These are phyloP conservation scores for Eucalyptus pauciflora DNA, from an alignment of 345 rosid genomes.

Conservation along the genomic window DNA sequence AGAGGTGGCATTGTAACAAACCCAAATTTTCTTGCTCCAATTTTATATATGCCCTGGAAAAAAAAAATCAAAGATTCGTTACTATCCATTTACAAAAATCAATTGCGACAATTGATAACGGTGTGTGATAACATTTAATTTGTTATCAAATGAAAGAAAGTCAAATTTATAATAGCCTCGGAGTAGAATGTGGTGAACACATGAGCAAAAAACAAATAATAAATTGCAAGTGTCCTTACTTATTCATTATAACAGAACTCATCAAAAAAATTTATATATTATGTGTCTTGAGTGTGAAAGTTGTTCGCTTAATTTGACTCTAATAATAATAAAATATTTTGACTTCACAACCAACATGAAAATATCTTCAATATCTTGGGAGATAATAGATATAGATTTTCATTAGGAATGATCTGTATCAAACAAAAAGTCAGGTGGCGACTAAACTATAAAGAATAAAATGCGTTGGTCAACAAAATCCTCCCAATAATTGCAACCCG, in stretches of 20 bases:
- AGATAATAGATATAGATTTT: background rate
- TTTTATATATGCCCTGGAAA: background rate
- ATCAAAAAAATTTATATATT: no score
- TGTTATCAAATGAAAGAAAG: no score
- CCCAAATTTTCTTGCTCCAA: background rate
- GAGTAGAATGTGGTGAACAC: background rate
- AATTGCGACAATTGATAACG: no score
- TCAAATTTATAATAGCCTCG: background rate
- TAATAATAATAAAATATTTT: no score
- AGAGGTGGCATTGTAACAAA: background rate
- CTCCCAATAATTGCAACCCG: background rate
- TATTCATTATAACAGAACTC: background rate
- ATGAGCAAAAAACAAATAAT: background rate
- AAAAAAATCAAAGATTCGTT: no score
- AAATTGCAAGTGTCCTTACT: background rate
- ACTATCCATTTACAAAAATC: background rate
- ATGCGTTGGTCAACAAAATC: background rate
- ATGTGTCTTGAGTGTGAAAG: background rate
- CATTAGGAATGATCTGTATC: background rate
- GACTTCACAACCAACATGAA: background rate
- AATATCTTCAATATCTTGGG: background rate
- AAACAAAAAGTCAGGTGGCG: background rate
- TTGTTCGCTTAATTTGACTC: background rate
- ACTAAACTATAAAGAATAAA: background rate
- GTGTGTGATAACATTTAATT: no score